phyloP scores from a whole-genome alignment of 441 rosid species.

The Pelargonium myrrhifolium region DNA sequence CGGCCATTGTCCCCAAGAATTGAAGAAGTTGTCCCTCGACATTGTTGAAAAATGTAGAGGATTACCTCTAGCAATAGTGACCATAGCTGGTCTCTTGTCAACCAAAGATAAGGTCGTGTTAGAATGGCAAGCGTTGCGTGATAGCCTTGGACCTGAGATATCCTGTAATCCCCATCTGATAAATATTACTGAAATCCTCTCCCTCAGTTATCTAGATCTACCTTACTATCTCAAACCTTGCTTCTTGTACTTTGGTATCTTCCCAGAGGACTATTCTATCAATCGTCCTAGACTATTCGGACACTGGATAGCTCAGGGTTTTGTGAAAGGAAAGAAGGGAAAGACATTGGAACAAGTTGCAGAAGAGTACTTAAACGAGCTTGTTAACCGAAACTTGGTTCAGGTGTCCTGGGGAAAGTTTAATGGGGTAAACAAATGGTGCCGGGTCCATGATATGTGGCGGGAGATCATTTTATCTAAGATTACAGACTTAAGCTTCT shows the following conservation, averaged over 20 bases:
- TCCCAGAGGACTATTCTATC: constrained; percentile 10
- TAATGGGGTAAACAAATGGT: constrained; percentile 7
- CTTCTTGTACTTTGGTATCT: constrained; percentile 16
- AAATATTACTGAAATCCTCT: background rate
- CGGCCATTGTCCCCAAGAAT: background rate
- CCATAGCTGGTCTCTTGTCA: constrained; percentile 9
- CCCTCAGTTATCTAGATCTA: constrained; percentile 8
- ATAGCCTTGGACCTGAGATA: background rate
- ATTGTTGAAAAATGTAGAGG: constrained; percentile 10
- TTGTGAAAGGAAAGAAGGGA: background rate
- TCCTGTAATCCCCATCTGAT: background rate
- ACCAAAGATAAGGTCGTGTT: background rate
- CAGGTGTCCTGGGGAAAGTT: constrained; percentile 1
- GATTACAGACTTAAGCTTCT: background rate
- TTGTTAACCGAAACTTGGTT: constrained; percentile 15
- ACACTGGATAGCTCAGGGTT: constrained; percentile 21
- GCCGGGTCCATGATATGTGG: constrained; percentile 14
- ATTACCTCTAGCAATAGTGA: constrained; percentile 11
- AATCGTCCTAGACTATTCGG: constrained; percentile 9
- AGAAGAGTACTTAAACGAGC: constrained; percentile 10
- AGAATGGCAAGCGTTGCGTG: constrained; percentile 6
- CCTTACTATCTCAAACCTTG: constrained; percentile 15
- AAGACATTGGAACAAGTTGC: constrained; percentile 13
- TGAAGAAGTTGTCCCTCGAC: background rate
- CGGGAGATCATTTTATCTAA: constrained; percentile 9